Percentiles rank a stretch among this genome's conserved stretches.
Conservation (phyloP, 73 alveolate genomes). For the Stentor roeselii region DNA sequence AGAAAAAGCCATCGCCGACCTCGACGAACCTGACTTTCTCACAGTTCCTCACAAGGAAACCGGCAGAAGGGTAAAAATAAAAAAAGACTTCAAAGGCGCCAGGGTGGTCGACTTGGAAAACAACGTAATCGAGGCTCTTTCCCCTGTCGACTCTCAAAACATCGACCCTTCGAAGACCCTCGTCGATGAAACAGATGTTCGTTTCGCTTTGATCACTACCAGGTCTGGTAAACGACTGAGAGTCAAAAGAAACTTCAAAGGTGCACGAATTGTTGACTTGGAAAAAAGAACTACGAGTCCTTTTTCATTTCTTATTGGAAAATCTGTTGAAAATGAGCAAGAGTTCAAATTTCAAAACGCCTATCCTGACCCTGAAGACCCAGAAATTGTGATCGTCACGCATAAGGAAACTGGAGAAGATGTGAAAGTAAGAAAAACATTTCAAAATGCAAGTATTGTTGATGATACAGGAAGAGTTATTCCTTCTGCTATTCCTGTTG, state of each 20-base stretch:
- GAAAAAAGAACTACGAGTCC: neutral
- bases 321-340: neutral
- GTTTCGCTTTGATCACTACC: neutral
- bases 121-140: neutral
- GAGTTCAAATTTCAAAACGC: slow-evolving; percentile 7
- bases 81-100: slow-evolving; percentile 26
- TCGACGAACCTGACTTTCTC: slow-evolving; percentile 2
- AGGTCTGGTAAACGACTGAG: neutral
- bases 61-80: neutral
- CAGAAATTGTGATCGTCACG: slow-evolving; percentile 15
- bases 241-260: slow-evolving; percentile 4
- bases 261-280: slow-evolving; percentile 11
- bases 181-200: slow-evolving; percentile 16
- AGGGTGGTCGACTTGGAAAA: slow-evolving; percentile 8
- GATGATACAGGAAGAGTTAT: neutral
- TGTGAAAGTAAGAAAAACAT: slow-evolving; percentile 13
- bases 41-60: slow-evolving; percentile 15
- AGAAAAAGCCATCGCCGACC: slow-evolving; percentile 19
- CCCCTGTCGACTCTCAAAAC: neutral
- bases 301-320: neutral
- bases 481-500: neutral
- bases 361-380: slow-evolving; percentile 30
- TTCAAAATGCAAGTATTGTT: neutral
- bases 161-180: neutral
- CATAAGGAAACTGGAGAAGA: slow-evolving; percentile 26